These are phyloP conservation scores for Kodamaea kakaduensis DNA, from an alignment of 805 yeast genomes.

Conservation along the genomic window DNA sequence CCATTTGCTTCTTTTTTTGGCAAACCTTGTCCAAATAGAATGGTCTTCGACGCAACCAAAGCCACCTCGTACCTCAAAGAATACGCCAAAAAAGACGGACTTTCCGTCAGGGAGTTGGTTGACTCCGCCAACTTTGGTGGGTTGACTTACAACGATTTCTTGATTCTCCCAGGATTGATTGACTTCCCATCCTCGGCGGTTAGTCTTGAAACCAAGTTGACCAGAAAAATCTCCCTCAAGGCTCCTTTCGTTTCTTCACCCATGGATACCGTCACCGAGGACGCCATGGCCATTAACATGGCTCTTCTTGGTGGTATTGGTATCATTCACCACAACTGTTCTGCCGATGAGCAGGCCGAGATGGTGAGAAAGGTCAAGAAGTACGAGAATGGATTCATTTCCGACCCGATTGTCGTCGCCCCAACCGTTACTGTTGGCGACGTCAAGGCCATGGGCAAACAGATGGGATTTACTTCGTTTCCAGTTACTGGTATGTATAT, in stretches of 20 bases:
- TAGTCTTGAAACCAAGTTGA: constrained; percentile 76
- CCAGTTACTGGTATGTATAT: constrained; percentile 96
- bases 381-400: constrained; percentile 96
- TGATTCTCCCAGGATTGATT: constrained; percentile 92
- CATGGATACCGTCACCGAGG: constrained; percentile 98
- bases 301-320: constrained; percentile 98
- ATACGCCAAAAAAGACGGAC: constrained; percentile 77
- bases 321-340: constrained; percentile 95
- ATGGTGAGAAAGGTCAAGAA: constrained; percentile 97
- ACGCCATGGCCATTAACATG: constrained; percentile 97
- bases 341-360: constrained; percentile 95
- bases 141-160: constrained; percentile 93
- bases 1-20: constrained; percentile 35
- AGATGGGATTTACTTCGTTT: constrained; percentile 92
- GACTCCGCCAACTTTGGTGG: constrained; percentile 92
- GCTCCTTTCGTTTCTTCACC: constrained; percentile 97
- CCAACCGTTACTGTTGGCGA: constrained; percentile 78
- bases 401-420: constrained; percentile 83
- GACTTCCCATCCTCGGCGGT: constrained; percentile 80
- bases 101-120: constrained; percentile 78
- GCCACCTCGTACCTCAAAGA: constrained; percentile 66
- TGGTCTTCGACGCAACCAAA: constrained; percentile 42
- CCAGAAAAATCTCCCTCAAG: constrained; percentile 87
- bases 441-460: constrained; percentile 63
- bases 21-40: constrained; percentile 36